Evolutionary conservation across 148 eudicot species (phyloP).

Genomic region (Vaccinium macrocarpon): DNA sequence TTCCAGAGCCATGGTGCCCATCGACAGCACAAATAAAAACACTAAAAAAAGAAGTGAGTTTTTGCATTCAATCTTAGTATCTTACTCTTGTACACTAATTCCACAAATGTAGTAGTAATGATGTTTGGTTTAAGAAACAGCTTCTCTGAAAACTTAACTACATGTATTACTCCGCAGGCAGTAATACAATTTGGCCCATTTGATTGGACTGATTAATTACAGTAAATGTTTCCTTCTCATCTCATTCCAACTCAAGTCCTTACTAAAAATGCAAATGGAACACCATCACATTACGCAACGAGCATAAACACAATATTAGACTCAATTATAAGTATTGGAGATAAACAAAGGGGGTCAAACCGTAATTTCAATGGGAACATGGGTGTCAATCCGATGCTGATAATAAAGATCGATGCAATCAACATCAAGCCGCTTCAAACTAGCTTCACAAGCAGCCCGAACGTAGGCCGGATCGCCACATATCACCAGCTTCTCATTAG

Average conservation of each 20-base stretch:
- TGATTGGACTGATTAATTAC: too few species aligned
- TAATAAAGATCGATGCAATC: conserved; percentile 11
- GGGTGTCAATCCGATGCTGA: conserved; percentile 1
- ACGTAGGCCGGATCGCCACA: conserved; percentile 19
- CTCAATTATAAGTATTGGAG: not conserved
- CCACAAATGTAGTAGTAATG: not conserved
- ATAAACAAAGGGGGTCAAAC: not conserved
- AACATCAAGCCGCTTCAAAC: conserved; percentile 16
- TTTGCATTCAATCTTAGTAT: not conserved
- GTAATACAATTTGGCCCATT: not conserved
- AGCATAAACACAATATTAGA: not conserved
- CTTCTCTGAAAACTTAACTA: not conserved
- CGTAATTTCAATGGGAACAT: not conserved
- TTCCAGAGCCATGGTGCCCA: not conserved
- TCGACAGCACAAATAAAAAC: not conserved
- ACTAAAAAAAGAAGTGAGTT: not conserved
- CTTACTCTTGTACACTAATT: not conserved
- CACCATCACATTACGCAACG: not conserved
- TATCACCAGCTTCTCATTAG: not conserved
- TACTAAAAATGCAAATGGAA: not conserved
- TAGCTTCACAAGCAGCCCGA: conserved; percentile 16
- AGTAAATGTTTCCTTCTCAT: too few species aligned
- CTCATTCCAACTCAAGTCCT: not conserved
- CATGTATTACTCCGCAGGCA: not conserved
- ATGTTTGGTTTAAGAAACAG: not conserved